These are phyloP conservation scores for Glycine latifolia DNA, from an alignment of 306 rosid genomes.

Conservation along the genomic window DNA sequence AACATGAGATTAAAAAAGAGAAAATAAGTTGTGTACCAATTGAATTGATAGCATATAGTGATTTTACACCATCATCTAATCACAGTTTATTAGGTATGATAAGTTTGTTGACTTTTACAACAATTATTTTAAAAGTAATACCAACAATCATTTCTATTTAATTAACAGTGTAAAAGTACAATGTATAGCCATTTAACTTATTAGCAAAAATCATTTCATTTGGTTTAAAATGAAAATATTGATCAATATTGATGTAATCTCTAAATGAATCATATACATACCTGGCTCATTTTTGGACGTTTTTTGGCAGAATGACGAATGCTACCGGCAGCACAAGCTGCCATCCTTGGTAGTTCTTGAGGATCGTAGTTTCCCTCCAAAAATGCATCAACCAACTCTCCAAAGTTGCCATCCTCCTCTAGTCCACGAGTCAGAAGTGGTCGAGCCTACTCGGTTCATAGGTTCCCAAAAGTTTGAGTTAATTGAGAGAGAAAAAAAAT, in stretches of 20 bases:
- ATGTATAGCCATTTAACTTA: too few species aligned
- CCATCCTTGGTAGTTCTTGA: constrained; percentile 75
- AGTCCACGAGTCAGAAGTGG: constrained; percentile 67
- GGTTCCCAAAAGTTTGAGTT: constrained; percentile 18
- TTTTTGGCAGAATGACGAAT: constrained; percentile 83
- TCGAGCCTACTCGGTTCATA: constrained; percentile 70
- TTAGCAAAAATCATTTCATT: not conserved
- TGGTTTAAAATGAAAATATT: not conserved
- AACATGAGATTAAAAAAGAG: not conserved
- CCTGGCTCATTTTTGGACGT: constrained; percentile 96
- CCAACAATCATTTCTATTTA: too few species aligned
- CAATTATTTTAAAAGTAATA: too few species aligned
- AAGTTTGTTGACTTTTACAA: too few species aligned
- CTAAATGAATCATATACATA: constrained; percentile 14
- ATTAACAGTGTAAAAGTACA: too few species aligned
- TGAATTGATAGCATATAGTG: too few species aligned
- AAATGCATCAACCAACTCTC: constrained; percentile 69
- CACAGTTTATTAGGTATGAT: too few species aligned
- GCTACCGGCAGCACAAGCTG: constrained; percentile 83
- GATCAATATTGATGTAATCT: not conserved
- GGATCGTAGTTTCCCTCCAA: constrained; percentile 64
- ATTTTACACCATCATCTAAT: too few species aligned
- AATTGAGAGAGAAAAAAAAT: not conserved
- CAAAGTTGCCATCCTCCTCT: constrained; percentile 67
- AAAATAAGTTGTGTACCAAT: too few species aligned